phyloP scores from a whole-genome alignment of 2,329 filamentous ascomycete genomes.

The Arthrobotrys musiformis region DNA sequence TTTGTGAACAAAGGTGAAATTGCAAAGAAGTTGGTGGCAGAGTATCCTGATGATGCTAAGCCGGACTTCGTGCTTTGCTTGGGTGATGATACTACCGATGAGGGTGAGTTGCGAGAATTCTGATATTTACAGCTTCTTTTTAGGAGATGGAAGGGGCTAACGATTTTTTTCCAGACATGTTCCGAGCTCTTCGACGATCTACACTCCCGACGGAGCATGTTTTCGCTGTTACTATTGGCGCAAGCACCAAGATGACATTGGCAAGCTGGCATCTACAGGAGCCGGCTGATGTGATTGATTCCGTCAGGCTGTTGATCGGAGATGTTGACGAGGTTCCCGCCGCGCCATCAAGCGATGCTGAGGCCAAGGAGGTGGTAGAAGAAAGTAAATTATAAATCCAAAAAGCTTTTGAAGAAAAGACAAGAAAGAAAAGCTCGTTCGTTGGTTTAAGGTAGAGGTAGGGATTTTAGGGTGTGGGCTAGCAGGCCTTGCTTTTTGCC shows the following conservation, averaged over 20 bases:
- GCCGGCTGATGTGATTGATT: slow-evolving; percentile 84
- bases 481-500: not conserved
- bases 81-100: slow-evolving; percentile 96
- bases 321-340: slow-evolving; percentile 29
- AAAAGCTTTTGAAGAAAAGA: not conserved
- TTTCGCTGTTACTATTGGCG: slow-evolving; percentile 91
- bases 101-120: slow-evolving; percentile 73
- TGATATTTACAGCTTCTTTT: not conserved
- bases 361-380: not conserved
- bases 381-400: slow-evolving; percentile 15
- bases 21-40: slow-evolving; percentile 80
- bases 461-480: not conserved
- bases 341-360: slow-evolving; percentile 10
- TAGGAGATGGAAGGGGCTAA: slow-evolving; percentile 34
- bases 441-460: not conserved
- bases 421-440: not conserved
- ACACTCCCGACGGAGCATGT: slow-evolving; percentile 71
- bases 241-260: slow-evolving; percentile 89
- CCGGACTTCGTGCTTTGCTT: slow-evolving; percentile 90
- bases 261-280: slow-evolving; percentile 91
- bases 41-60: slow-evolving; percentile 71
- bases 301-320: slow-evolving; percentile 68
- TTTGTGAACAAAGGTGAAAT: slow-evolving; percentile 99
- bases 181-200: slow-evolving; percentile 77
- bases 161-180: slow-evolving; percentile 71